phyloP scores from a whole-genome alignment of 345 rosid species.

The Populus simonii region DNA sequence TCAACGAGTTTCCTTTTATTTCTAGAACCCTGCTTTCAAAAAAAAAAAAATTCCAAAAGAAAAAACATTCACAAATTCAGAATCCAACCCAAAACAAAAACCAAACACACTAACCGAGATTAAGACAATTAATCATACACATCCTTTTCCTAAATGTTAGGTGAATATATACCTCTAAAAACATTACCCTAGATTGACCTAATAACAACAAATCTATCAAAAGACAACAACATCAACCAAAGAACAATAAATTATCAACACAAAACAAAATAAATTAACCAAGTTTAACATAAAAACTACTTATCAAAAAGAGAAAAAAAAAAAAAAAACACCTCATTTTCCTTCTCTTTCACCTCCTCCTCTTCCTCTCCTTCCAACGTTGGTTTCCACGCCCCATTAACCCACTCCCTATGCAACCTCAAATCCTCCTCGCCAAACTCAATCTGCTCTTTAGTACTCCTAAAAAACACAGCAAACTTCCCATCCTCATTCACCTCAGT shows the following conservation, averaged over 20 bases:
- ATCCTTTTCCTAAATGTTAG: no score
- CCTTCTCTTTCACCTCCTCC: conserved; percentile 13
- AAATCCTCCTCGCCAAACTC: conserved; percentile 41
- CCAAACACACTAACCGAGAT: not conserved
- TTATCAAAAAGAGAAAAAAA: not conserved
- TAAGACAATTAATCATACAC: not conserved
- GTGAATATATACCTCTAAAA: no score
- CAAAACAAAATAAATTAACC: not conserved
- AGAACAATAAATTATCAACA: not conserved
- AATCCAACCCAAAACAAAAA: not conserved
- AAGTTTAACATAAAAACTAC: not conserved
- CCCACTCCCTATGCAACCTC: conserved; percentile 76
- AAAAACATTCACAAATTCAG: not conserved
- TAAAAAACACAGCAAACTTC: conserved; percentile 57
- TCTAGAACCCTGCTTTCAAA: not conserved
- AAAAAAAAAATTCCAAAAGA: no score
- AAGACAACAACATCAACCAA: not conserved
- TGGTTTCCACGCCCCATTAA: conserved; percentile 59
- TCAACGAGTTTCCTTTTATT: not conserved
- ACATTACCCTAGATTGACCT: not conserved
- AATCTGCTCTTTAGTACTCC: conserved; percentile 52
- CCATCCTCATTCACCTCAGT: conserved; percentile 50
- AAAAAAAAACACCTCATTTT: conserved; percentile 10
- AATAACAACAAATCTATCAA: not conserved
- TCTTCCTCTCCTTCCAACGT: conserved; percentile 36